Evolutionary conservation across 768 basidiomycete genomes (phyloP).

Genomic region (Cubamyces sp.): DNA sequence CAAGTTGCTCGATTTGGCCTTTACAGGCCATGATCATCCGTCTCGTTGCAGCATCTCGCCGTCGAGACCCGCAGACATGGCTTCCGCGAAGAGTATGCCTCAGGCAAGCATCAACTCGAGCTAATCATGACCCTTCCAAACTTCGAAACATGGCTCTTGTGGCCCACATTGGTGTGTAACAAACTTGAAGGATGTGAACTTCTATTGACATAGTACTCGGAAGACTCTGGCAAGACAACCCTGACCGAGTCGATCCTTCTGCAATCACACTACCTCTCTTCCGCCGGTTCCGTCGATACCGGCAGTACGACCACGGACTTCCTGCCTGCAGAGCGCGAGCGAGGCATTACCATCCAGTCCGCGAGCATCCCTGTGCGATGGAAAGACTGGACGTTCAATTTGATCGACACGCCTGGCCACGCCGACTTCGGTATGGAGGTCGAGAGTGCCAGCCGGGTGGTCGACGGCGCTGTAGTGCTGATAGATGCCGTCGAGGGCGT

Average conservation of each 20-base stretch:
- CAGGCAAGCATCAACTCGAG: slow-evolving; percentile 19
- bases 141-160: slow-evolving; percentile 84
- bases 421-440: slow-evolving; percentile 98
- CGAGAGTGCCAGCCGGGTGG: slow-evolving; percentile 87
- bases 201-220: slow-evolving; percentile 15
- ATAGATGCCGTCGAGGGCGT: slow-evolving; percentile 93
- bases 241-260: slow-evolving; percentile 86
- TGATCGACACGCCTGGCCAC: slow-evolving; percentile 91
- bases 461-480: slow-evolving; percentile 87
- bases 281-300: slow-evolving; percentile 83
- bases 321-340: slow-evolving; percentile 84
- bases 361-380: slow-evolving; percentile 89
- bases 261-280: slow-evolving; percentile 70
- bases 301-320: slow-evolving; percentile 93
- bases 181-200: neutral
- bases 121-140: slow-evolving; percentile 40
- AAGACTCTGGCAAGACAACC: slow-evolving; percentile 91
- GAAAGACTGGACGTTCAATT: slow-evolving; percentile 84
- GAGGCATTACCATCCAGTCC: slow-evolving; percentile 91
- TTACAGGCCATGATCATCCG: slow-evolving; percentile 9
- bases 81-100: slow-evolving; percentile 21
- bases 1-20: neutral
- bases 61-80: neutral
- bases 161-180: slow-evolving; percentile 78
- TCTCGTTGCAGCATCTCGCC: slow-evolving; percentile 5